phyloP scores from a whole-genome alignment of 225 moss, liverwort and hornwort species.

The Marchantia paleacea region DNA sequence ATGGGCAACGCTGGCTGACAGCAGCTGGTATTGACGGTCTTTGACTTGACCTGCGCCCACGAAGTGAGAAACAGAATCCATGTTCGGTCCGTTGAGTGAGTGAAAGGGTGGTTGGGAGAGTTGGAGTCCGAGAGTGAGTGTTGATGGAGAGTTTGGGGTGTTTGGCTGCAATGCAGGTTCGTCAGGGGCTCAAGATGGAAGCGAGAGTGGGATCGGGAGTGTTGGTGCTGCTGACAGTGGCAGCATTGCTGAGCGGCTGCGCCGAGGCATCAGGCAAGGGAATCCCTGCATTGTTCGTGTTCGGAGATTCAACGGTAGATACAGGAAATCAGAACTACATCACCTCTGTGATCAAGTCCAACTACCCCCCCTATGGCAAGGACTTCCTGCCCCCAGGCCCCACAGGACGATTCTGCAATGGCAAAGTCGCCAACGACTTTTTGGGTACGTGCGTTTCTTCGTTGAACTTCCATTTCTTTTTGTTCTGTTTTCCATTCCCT shows the following conservation, averaged over 20 bases:
- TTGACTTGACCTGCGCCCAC: neutral
- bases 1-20: neutral
- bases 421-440: conserved; percentile 56
- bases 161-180: neutral
- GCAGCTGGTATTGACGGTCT: neutral
- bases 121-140: neutral
- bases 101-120: neutral
- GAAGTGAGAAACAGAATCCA: neutral
- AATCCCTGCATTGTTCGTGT: conserved; percentile 57
- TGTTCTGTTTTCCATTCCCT: neutral
- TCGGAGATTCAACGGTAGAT: conserved; percentile 62
- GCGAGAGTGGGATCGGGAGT: neutral
- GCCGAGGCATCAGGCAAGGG: conserved; percentile 5
- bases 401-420: conserved; percentile 65
- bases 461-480: neutral
- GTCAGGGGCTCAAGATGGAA: conserved; percentile 3
- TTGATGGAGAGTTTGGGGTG: neutral
- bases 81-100: no score
- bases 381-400: conserved; percentile 54
- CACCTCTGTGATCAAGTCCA: conserved; percentile 53
- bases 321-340: conserved; percentile 71
- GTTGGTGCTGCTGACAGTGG: conserved; percentile 8
- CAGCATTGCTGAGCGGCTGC: neutral
- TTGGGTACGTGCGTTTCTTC: conserved; percentile 34
- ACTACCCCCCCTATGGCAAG: conserved; percentile 61